These are phyloP conservation scores for Rubus parviflorus DNA, from an alignment of 306 rosid genomes.

Conservation along the genomic window DNA sequence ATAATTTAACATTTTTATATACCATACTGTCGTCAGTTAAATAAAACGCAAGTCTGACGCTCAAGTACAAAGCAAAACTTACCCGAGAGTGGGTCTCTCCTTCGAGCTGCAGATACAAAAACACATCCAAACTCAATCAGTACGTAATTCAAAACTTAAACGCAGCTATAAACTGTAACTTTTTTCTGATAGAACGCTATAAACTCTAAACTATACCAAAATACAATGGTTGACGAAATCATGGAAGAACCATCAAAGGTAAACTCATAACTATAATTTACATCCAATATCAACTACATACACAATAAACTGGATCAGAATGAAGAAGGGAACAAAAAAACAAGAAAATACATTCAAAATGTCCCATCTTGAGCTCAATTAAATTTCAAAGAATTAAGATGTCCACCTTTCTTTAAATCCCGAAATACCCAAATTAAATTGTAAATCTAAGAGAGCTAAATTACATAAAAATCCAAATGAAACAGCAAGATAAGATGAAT, in stretches of 20 bases:
- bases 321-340: neutral
- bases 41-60: neutral
- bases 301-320: slow-evolving; percentile 14
- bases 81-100: slow-evolving; percentile 99
- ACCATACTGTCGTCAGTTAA: neutral
- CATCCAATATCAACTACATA: slow-evolving; percentile 5
- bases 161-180: neutral
- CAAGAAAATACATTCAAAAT: neutral
- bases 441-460: neutral
- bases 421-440: neutral
- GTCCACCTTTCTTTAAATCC: neutral
- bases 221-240: neutral
- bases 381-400: neutral
- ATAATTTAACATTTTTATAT: neutral
- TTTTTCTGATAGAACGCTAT: too few species aligned
- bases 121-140: neutral
- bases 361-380: neutral
- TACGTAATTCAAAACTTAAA: neutral
- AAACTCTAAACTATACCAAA: neutral
- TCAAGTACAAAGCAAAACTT: slow-evolving; percentile 23
- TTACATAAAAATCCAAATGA: neutral
- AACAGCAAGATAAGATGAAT: slow-evolving; percentile 3
- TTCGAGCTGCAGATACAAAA: slow-evolving; percentile 75
- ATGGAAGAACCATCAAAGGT: neutral
- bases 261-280: neutral